These are phyloP conservation scores for Ottelia alismoides DNA, from an alignment of 106 monocot species.

Conservation along the genomic window DNA sequence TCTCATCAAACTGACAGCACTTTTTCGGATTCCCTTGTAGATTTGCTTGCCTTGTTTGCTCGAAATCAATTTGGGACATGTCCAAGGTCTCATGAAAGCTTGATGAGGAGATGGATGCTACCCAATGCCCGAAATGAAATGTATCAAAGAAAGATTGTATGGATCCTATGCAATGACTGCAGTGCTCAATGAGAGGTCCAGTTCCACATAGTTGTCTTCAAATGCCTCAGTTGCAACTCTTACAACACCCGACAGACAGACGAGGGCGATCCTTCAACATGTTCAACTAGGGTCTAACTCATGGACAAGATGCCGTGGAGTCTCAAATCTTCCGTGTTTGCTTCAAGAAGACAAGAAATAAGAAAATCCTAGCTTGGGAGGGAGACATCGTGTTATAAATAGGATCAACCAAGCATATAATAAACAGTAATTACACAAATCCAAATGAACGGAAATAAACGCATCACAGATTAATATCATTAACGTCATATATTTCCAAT, in stretches of 20 bases:
- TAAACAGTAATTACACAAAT: no score
- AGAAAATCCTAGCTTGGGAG: no score
- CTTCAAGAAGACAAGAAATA: no score
- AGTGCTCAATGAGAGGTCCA: constrained; percentile 44
- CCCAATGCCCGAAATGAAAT: constrained; percentile 63
- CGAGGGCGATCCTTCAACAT: constrained; percentile 26
- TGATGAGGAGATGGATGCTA: constrained; percentile 72
- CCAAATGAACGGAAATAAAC: no score
- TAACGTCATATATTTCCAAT: no score
- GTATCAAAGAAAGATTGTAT: constrained; percentile 69
- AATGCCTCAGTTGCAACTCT: constrained; percentile 63
- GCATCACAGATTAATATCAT: no score
- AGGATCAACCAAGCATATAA: no score
- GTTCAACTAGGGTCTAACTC: constrained; percentile 9
- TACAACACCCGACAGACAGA: constrained; percentile 78
- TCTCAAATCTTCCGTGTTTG: no score
- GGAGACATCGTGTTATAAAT: no score
- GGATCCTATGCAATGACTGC: constrained; percentile 95
- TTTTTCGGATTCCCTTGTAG: constrained; percentile 16
- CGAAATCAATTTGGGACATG: constrained; percentile 75
- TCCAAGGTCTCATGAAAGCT: constrained; percentile 63
- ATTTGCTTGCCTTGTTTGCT: constrained; percentile 80
- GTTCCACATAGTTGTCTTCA: constrained; percentile 70
- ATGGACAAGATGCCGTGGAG: no score
- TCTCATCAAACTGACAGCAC: no score